Percentiles rank a stretch among this genome's conserved stretches.
phyloP scores from a whole-genome alignment of 1,139 yeast genomes.

The Suhomyces atakaporum region DNA sequence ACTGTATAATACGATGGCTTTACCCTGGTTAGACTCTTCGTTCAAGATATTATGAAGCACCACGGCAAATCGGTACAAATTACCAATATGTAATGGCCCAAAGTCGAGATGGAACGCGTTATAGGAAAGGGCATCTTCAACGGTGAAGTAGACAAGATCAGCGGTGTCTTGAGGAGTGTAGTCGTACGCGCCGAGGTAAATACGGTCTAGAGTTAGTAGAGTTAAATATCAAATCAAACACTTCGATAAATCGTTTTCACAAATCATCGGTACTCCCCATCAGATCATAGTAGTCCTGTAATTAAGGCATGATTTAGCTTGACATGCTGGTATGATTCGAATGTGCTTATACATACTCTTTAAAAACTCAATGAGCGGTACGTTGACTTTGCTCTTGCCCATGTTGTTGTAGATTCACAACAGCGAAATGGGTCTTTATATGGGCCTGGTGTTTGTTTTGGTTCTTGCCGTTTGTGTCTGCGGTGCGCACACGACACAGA shows the following conservation, averaged over 20 bases:
- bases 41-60: slow-evolving; percentile 87
- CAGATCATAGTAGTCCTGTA: neutral
- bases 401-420: slow-evolving; percentile 13
- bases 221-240: neutral
- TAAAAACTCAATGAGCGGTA: slow-evolving; percentile 48
- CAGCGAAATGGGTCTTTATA: slow-evolving; percentile 11
- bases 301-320: too few species aligned
- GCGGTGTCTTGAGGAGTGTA: slow-evolving; percentile 74
- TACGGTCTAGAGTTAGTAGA: slow-evolving; percentile 61
- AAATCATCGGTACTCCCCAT: too few species aligned
- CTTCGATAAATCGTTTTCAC: too few species aligned
- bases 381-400: slow-evolving; percentile 24
- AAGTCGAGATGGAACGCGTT: slow-evolving; percentile 93
- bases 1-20: slow-evolving; percentile 89
- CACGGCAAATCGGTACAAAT: slow-evolving; percentile 91
- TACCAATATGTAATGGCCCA: slow-evolving; percentile 94
- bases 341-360: slow-evolving; percentile 44
- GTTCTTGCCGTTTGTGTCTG: slow-evolving; percentile 13
- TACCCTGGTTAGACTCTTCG: slow-evolving; percentile 79
- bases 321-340: too few species aligned
- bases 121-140: slow-evolving; percentile 88
- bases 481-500: slow-evolving; percentile 13
- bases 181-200: slow-evolving; percentile 90
- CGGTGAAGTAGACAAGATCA: slow-evolving; percentile 81
- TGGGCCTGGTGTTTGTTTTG: slow-evolving; percentile 14